These are phyloP conservation scores for Sechiopsis laciniata DNA, from an alignment of 306 rosid species.

Conservation along the genomic window DNA sequence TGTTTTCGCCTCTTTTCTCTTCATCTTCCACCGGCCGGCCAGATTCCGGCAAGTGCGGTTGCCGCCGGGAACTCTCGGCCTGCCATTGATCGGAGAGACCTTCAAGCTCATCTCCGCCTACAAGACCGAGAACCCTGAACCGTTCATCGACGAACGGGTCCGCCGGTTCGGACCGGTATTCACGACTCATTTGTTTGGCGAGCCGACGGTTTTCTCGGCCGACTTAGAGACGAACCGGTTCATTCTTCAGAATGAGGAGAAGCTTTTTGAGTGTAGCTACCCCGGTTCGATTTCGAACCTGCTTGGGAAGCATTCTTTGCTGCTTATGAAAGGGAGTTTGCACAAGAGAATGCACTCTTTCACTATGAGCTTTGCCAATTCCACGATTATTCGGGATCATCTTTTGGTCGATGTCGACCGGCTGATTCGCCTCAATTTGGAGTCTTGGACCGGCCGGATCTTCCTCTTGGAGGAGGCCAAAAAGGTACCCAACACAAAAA, in stretches of 20 bases:
- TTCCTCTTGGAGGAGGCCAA: constrained; percentile 92
- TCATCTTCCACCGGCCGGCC: constrained; percentile 34
- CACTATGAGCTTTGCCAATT: constrained; percentile 78
- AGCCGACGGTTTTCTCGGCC: constrained; percentile 83
- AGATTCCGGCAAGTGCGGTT: constrained; percentile 36
- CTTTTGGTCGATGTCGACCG: constrained; percentile 78
- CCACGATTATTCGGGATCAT: constrained; percentile 64
- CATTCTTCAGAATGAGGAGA: constrained; percentile 79
- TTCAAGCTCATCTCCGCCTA: constrained; percentile 78
- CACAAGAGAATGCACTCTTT: constrained; percentile 91
- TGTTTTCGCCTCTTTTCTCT: constrained; percentile 15
- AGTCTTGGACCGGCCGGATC: constrained; percentile 70
- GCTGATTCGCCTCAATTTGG: constrained; percentile 65
- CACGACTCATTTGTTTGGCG: constrained; percentile 85
- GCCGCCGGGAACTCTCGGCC: constrained; percentile 80
- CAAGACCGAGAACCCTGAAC: constrained; percentile 87
- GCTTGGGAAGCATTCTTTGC: constrained; percentile 71
- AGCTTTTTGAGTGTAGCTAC: constrained; percentile 76
- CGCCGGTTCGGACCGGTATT: constrained; percentile 69
- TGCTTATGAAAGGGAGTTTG: constrained; percentile 69
- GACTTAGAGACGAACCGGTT: constrained; percentile 87
- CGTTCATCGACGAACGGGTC: constrained; percentile 75
- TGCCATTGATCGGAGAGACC: constrained; percentile 82
- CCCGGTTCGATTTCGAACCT: constrained; percentile 86
- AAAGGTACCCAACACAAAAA: constrained; percentile 34